phyloP scores from a whole-genome alignment of 768 basidiomycete genomes.

The Mycena alexandri region DNA sequence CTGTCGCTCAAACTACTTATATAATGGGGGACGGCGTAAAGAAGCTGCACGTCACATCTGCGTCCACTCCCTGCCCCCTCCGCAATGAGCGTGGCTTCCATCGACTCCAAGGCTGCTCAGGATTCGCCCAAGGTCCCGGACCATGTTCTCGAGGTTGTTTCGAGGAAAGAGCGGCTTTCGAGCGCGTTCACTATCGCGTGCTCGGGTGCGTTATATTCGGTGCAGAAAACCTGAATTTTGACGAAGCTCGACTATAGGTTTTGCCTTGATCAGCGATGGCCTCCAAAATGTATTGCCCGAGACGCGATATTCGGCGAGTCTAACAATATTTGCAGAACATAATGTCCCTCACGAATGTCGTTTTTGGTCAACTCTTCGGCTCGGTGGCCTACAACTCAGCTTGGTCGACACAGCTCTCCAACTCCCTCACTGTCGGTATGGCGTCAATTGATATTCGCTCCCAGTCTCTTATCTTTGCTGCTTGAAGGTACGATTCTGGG shows the following conservation, averaged over 20 bases:
- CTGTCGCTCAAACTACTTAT: too few relatives aligned
- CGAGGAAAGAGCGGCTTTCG: constrained; percentile 61
- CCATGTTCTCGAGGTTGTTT: constrained; percentile 7
- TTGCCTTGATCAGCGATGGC: constrained; percentile 75
- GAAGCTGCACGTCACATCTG: too few relatives aligned
- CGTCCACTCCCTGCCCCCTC: too few relatives aligned
- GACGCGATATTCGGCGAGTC: not conserved
- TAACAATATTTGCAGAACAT: constrained; percentile 65
- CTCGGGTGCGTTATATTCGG: constrained; percentile 5
- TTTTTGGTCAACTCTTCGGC: constrained; percentile 36
- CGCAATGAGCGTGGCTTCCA: constrained; percentile 15
- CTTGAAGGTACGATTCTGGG: constrained; percentile 69
- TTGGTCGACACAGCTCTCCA: constrained; percentile 78
- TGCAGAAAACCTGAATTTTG: not conserved
- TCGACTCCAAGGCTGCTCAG: constrained; percentile 3
- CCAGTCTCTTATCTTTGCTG: constrained; percentile 12
- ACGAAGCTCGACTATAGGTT: constrained; percentile 58
- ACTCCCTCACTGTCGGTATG: constrained; percentile 77
- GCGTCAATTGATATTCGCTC: not conserved
- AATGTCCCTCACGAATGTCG: constrained; percentile 77
- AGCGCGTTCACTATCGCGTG: constrained; percentile 67
- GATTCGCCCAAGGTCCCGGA: constrained; percentile 5
- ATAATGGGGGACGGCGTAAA: too few relatives aligned
- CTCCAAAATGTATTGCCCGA: constrained; percentile 48
- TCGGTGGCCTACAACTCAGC: constrained; percentile 69